Base-by-base conservation (phyloP, 352 stramenopile species). In the Phytopythium oedochilum region DNA sequence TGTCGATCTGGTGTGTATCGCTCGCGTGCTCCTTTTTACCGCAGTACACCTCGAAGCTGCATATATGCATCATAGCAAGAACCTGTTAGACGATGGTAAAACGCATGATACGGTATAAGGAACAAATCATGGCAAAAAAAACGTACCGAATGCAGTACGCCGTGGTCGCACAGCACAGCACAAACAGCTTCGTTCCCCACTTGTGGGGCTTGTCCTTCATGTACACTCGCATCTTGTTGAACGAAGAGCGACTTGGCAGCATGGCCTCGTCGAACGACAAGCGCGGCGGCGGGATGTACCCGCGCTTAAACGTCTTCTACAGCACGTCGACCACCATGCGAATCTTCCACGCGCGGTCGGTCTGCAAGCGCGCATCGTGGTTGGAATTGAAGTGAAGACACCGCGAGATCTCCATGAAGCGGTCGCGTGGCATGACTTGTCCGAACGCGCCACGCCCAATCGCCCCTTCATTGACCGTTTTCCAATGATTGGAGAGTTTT, bases 241-340 rank as follows among this genome's bases (percentile, higher is more conserved):
- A 68, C 0, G 51, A 58, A 2, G 50, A 61, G 2, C 45, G 52
- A 11, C 36, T 57, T 3, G 48, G 55, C 9, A 62, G 36, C 2
- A 68, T 43, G 10, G 36, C 55, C 42, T 68, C 57, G 36, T 68
- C 61, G 43, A 68, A 68, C 15, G 56, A 39, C 6, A 64, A 34
- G 3, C 56, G 36, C 0, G 46, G 46, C 9, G 56, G 61, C 5
- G 55, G 23, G 1, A 57, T 26, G 42, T 59, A 68, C 12, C 56
- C 52, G 1, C 53, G 23, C 2, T 3, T 14, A 45, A 70, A 66
- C 1, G 57, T 68, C 2, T 43, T 32, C n/a, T 64, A 57, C 3
- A 64, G 29, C n/a, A 57, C 44, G 1, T 62, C 53, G 0, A 66
- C 53, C 0, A 70, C 49, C 29, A 55, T 57, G 9, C 53, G 58